These are phyloP conservation scores for Groenewaldozyma tartarivorans DNA, from an alignment of 805 yeast species.

Conservation along the genomic window DNA sequence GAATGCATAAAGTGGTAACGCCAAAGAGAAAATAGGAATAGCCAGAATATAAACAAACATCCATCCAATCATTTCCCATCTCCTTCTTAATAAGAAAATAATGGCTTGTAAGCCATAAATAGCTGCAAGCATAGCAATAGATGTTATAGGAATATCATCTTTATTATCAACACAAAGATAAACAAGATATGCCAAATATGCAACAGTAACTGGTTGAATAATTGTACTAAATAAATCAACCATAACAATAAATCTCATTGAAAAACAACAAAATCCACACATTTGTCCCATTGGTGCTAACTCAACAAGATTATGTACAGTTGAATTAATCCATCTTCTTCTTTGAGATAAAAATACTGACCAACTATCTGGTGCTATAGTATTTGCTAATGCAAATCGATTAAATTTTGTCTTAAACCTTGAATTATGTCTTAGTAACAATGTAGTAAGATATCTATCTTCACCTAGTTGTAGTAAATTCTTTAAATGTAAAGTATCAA, in stretches of 20 bases:
- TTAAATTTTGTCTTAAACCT: constrained; percentile 45
- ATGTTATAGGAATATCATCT: constrained; percentile 43
- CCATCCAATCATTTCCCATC: constrained; percentile 43
- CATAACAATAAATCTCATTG: constrained; percentile 51
- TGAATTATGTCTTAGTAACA: constrained; percentile 48
- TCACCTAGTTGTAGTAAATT: constrained; percentile 54
- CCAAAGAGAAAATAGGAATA: constrained; percentile 50
- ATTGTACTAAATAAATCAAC: constrained; percentile 50
- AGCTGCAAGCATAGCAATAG: constrained; percentile 45
- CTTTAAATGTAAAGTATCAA: constrained; percentile 50
- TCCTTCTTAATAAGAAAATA: constrained; percentile 38
- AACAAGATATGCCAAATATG: constrained; percentile 38
- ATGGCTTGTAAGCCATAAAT: constrained; percentile 51
- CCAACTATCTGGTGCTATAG: constrained; percentile 51
- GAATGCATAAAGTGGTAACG: constrained; percentile 47
- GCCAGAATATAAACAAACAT: constrained; percentile 48
- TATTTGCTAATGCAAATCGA: constrained; percentile 50
- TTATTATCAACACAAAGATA: constrained; percentile 40
- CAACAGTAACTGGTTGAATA: constrained; percentile 52
- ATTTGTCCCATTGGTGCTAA: constrained; percentile 48
- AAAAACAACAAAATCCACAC: constrained; percentile 58
- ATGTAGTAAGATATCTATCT: constrained; percentile 48
- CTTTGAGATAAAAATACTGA: constrained; percentile 51
- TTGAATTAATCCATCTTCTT: constrained; percentile 60
- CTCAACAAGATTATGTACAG: constrained; percentile 54